Conservation (phyloP, 257 asterid genomes). For the Agastache rugosa region DNA sequence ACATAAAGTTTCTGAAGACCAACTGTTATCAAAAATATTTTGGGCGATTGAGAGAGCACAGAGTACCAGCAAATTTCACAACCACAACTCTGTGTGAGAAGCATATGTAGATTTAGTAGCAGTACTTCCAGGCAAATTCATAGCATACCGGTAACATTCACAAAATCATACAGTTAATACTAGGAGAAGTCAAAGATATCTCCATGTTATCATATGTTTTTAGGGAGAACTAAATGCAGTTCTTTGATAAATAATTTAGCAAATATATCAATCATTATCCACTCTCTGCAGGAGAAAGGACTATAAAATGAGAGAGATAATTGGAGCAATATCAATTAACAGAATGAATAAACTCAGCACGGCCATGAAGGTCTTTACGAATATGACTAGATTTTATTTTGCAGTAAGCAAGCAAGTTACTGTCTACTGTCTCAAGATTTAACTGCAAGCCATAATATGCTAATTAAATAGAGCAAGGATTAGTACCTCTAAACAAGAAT, state of each 20-base stretch:
- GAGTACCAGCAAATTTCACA: conserved; percentile 4
- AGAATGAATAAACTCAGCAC: not conserved
- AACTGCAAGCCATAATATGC: conserved; percentile 16
- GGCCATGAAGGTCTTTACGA: conserved; percentile 5
- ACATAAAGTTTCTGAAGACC: conserved; percentile 5
- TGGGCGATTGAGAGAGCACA: conserved; percentile 21
- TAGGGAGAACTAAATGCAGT: not conserved
- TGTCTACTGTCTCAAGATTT: conserved; percentile 18
- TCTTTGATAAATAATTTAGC: conserved; percentile 9
- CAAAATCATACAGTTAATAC: conserved; percentile 2
- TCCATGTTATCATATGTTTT: not conserved
- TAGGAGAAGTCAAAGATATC: conserved; percentile 9
- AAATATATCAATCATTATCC: conserved; percentile 17
- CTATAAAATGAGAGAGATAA: not conserved
- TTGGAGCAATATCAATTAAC: not conserved
- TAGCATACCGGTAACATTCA: conserved; percentile 2
- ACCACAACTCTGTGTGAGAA: conserved; percentile 12
- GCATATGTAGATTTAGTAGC: conserved; percentile 11
- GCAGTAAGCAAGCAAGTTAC: conserved; percentile 27
- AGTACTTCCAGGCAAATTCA: conserved; percentile 20
- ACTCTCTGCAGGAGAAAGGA: conserved; percentile 18
- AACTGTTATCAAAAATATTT: not conserved
- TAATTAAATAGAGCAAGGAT: conserved; percentile 27
- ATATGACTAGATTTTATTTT: conserved; percentile 9
- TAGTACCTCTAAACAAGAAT: conserved; percentile 79